These are phyloP conservation scores for Cladophialophora exuberans DNA, from an alignment of 2,329 filamentous ascomycete genomes.

Conservation along the genomic window DNA sequence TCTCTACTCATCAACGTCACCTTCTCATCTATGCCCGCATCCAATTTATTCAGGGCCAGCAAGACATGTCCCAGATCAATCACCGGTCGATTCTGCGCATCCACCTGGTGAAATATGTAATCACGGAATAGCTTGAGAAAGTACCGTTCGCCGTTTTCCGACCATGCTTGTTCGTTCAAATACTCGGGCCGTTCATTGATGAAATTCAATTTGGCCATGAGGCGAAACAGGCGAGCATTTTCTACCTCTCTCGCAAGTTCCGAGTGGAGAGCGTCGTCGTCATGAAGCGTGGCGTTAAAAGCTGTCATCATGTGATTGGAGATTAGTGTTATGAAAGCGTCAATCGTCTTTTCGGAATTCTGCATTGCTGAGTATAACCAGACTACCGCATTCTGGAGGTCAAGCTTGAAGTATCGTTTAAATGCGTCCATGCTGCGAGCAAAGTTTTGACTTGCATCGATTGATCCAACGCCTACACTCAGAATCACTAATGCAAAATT, in stretches of 20 bases:
- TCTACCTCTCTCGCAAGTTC: conserved; percentile 81
- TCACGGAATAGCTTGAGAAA: conserved; percentile 94
- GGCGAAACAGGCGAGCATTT: conserved; percentile 80
- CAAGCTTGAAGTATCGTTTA: conserved; percentile 72
- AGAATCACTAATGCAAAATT: conserved; percentile 84
- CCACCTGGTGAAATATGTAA: conserved; percentile 96
- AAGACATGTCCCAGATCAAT: conserved; percentile 88
- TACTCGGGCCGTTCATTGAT: conserved; percentile 90
- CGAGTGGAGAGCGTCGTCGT: conserved; percentile 72
- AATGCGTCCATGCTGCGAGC: conserved; percentile 76
- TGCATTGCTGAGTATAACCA: conserved; percentile 77
- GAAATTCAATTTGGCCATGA: conserved; percentile 80
- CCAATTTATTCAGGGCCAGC: conserved; percentile 84
- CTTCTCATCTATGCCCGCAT: conserved; percentile 85
- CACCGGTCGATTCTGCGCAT: conserved; percentile 78
- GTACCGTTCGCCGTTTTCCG: conserved; percentile 89
- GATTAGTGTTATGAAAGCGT: conserved; percentile 78
- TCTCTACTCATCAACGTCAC: conserved; percentile 85
- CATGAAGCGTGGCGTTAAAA: conserved; percentile 78
- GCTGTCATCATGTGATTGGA: conserved; percentile 74
- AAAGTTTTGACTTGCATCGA: conserved; percentile 63
- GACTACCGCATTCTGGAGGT: conserved; percentile 75
- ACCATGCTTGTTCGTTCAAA: conserved; percentile 77
- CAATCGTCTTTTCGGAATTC: conserved; percentile 69
- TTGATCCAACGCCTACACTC: conserved; percentile 74